Base-by-base conservation (phyloP, 352 stramenopile genomes). In the Pythium aristosporum region DNA sequence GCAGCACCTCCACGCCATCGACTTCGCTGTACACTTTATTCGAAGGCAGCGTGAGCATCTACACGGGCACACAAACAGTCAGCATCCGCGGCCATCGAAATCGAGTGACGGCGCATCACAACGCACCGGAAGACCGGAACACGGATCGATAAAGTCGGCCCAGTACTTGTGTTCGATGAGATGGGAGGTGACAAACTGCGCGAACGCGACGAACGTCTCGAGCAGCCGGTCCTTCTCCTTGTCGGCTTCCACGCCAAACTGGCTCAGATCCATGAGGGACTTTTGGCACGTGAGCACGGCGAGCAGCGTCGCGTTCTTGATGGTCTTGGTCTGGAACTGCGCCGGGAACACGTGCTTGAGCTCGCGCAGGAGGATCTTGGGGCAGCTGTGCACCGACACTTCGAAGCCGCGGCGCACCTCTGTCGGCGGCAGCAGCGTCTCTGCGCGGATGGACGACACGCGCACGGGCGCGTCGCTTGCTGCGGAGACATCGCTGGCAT, bases 121-220 rank as follows among this genome's bases (percentile, higher is more conserved):
- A 76, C 77, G 58, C 68, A 92, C 82, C 59, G 96, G 96, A 49
- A 99, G 78, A 2, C 96, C 96, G 10, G 90, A 98, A 76, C 96
- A 99, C 23, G 96, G 96, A 82, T 99, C 96, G 73, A 98, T 99
- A 71, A 96, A 99, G 79, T 99, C 96, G 16, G 94, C 94, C 94
- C 94, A 99, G 73, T 89, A 97, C 16, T 90, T 82, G 36, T 74
- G 76, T 23, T 72, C 75, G 43, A 86, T 73, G 23, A 99, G 70
- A 53, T 77, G 69, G 12, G 93, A 70, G 56, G 82, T 92, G 20
- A 99, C 72, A 39, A 86, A 73, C 56, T 95, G 80, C 32, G 93
- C 95, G 70, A 98, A 98, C 28, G 78, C 83, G 34, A 98, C 80
- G 67, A 98, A 98, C n/a, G 84, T 87, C 73, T 98, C 97, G 1